Conservation (phyloP, 2,329 filamentous ascomycete species). For the Septoria petroselini region DNA sequence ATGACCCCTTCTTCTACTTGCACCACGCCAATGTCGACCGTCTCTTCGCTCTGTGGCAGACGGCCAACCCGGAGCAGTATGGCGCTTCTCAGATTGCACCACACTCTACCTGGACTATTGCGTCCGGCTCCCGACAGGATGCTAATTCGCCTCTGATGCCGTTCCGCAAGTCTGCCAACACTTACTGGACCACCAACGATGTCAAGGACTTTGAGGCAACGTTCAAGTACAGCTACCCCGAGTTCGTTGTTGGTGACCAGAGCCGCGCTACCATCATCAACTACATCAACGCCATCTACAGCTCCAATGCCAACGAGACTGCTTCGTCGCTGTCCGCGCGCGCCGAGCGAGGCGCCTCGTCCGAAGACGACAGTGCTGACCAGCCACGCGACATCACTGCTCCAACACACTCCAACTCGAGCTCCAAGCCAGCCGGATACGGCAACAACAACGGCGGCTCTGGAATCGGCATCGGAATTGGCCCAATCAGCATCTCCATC, state of each 20-base stretch:
- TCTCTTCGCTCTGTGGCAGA: constrained; percentile 74
- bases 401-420: background rate
- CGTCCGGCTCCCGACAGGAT: constrained; percentile 48
- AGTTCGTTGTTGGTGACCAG: constrained; percentile 51
- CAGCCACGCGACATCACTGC: background rate
- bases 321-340: constrained; percentile 15
- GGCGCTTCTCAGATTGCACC: constrained; percentile 55
- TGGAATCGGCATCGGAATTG: constrained; percentile 16
- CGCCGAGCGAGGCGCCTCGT: constrained; percentile 12
- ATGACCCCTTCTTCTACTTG: constrained; percentile 75
- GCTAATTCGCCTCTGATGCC: constrained; percentile 44
- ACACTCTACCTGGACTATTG: constrained; percentile 61
- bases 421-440: background rate
- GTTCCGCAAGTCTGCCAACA: constrained; percentile 58
- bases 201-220: constrained; percentile 60
- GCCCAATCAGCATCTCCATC: constrained; percentile 16
- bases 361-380: background rate
- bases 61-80: constrained; percentile 65
- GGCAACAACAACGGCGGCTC: background rate
- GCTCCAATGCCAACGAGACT: constrained; percentile 31
- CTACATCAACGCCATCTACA: constrained; percentile 56
- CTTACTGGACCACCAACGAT: constrained; percentile 66
- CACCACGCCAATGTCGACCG: constrained; percentile 75
- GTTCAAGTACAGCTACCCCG: constrained; percentile 74
- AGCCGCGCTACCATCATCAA: constrained; percentile 50